A percentile compares a stretch with the other conserved stretches of the same genome.
Evolutionary conservation across 768 basidiomycete species (phyloP).

Genomic region (Tylopilus intermedius): DNA sequence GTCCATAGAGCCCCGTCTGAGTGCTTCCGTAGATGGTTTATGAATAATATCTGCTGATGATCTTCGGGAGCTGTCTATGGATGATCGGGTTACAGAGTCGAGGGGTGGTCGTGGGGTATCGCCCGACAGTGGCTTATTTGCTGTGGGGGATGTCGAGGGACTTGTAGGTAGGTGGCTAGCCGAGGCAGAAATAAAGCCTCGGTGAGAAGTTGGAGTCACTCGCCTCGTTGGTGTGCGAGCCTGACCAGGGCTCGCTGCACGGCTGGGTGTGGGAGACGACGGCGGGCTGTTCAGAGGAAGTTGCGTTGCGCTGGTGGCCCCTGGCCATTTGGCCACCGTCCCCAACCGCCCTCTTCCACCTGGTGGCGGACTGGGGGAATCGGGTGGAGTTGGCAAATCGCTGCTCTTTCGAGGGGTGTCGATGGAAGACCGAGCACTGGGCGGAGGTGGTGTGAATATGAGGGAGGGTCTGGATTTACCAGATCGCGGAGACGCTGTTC

Average conservation of each 20-base stretch:
- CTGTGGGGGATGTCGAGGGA: constrained; percentile 27
- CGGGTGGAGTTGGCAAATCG: constrained; percentile 42
- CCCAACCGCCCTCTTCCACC: constrained; percentile 33
- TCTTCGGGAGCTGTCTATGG: constrained; percentile 31
- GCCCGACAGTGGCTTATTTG: constrained; percentile 27
- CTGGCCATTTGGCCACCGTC: constrained; percentile 33
- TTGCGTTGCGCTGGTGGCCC: constrained; percentile 38
- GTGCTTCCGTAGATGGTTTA: constrained; percentile 27
- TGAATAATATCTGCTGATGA: constrained; percentile 37
- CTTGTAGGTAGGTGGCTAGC: constrained; percentile 46
- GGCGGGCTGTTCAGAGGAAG: constrained; percentile 37
- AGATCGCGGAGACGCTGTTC: constrained; percentile 30
- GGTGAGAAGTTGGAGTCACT: constrained; percentile 37
- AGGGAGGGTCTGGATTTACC: constrained; percentile 31
- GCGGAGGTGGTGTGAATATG: constrained; percentile 28
- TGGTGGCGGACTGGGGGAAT: constrained; percentile 44
- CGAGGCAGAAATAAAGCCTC: constrained; percentile 45
- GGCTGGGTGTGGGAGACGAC: constrained; percentile 36
- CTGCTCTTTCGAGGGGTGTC: constrained; percentile 34
- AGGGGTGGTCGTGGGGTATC: constrained; percentile 16
- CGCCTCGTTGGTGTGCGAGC: constrained; percentile 39
- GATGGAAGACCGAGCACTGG: constrained; percentile 28
- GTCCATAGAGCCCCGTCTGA: constrained; percentile 21
- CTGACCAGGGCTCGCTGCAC: constrained; percentile 39
- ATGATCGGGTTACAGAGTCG: constrained; percentile 15